Conservation (phyloP, 176 grass and related monocot species). For the Thinopyrum elongatum region DNA sequence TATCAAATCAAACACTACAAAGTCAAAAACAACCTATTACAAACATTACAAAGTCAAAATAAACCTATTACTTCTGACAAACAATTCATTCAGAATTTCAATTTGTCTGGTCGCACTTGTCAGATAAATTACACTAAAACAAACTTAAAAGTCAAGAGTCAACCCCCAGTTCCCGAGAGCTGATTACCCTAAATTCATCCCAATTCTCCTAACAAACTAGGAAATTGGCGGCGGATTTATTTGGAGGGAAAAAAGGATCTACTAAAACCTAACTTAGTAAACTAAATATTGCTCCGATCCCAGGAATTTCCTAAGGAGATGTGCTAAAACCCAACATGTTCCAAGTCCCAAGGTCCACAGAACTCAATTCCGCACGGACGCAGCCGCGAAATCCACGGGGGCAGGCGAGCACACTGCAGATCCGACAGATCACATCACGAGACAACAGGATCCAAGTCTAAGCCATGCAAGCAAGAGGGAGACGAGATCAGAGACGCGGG, state of each 20-base stretch:
- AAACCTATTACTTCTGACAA: too few species aligned
- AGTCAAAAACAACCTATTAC: too few species aligned
- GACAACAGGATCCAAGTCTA: constrained; percentile 17
- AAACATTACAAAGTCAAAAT: too few species aligned
- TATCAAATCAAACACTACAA: neutral
- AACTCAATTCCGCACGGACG: neutral
- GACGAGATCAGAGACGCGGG: neutral
- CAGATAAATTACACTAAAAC: neutral
- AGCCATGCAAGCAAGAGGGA: neutral
- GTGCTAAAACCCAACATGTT: neutral
- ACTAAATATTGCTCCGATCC: neutral
- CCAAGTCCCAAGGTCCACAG: neutral
- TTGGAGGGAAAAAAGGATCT: too few species aligned
- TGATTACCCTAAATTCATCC: neutral
- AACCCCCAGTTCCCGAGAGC: too few species aligned
- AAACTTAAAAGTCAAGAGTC: neutral
- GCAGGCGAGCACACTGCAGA: neutral
- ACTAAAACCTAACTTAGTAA: neutral
- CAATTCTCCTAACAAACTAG: neutral
- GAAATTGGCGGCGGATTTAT: neutral
- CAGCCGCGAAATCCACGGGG: neutral
- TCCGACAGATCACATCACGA: neutral
- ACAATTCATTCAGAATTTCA: neutral
- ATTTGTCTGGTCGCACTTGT: neutral
- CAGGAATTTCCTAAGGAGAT: neutral